Percentiles rank a stretch among this genome's conserved stretches.
Conservation (phyloP, 306 rosid genomes). For the Rosa multiflora region DNA sequence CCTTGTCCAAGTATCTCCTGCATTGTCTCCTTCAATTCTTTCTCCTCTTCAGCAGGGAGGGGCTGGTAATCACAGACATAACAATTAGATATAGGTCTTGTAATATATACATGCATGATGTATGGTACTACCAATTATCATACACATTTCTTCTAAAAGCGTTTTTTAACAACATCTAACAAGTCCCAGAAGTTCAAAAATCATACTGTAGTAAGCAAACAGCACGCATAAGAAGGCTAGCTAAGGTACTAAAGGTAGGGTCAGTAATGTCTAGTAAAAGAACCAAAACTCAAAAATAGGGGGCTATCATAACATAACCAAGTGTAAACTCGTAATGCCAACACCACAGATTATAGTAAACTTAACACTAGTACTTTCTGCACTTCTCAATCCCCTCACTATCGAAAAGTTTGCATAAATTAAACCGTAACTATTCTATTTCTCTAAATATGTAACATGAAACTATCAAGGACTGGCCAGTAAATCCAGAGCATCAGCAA, state of each 20-base stretch:
- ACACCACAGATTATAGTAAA: background rate
- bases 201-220: no score
- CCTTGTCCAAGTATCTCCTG: slow-evolving; percentile 78
- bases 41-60: slow-evolving; percentile 85
- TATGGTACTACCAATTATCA: background rate
- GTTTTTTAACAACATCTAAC: background rate
- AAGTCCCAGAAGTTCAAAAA: background rate
- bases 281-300: background rate
- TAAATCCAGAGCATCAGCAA: background rate
- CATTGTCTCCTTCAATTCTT: slow-evolving; percentile 76
- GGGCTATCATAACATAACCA: background rate
- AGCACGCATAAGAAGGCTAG: no score
- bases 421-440: background rate
- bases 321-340: background rate
- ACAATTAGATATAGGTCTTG: background rate
- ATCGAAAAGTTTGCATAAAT: background rate
- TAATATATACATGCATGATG: background rate
- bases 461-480: background rate
- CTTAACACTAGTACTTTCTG: no score
- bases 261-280: background rate
- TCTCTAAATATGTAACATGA: background rate
- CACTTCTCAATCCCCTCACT: no score
- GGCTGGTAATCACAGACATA: slow-evolving; percentile 46
- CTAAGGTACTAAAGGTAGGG: no score
- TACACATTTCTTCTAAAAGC: background rate